Percentiles rank a stretch among this genome's conserved stretches.
Conservation (phyloP, 306 rosid genomes). For the Abrus pulchellus region DNA sequence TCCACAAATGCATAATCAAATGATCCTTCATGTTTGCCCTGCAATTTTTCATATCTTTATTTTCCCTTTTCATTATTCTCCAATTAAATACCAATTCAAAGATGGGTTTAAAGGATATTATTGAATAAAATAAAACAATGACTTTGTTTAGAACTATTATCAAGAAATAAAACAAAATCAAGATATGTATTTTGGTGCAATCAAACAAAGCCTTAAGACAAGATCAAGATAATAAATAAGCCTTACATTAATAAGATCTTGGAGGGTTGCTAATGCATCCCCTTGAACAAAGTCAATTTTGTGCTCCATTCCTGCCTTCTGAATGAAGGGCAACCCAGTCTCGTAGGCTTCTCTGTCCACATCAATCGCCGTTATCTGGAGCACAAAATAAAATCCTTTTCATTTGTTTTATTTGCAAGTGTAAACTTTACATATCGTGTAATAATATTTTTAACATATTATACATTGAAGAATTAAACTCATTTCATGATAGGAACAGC, state of each 20-base stretch:
- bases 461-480: neutral
- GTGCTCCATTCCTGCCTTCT: conserved; percentile 62
- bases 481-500: too few relatives aligned
- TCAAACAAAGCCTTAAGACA: neutral
- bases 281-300: conserved; percentile 43
- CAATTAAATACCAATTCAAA: neutral
- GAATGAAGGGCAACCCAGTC: conserved; percentile 59
- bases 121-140: too few relatives aligned
- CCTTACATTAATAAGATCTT: neutral
- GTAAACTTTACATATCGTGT: too few relatives aligned
- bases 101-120: neutral
- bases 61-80: neutral
- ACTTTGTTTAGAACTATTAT: neutral
- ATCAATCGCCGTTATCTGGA: conserved; percentile 61
- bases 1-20: conserved; percentile 76
- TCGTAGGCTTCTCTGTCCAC: conserved; percentile 53
- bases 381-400: neutral
- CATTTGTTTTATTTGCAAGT: too few relatives aligned
- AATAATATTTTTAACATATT: too few relatives aligned
- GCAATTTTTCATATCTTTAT: neutral
- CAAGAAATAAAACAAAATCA: too few relatives aligned
- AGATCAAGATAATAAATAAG: conserved; percentile 5
- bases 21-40: conserved; percentile 55
- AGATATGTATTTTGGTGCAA: too few relatives aligned
- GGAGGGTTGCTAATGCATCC: neutral